A percentile compares a stretch with the other conserved stretches of the same genome.
Conservation (phyloP, 2,329 filamentous ascomycete genomes). For the Sclerotinia borealis region DNA sequence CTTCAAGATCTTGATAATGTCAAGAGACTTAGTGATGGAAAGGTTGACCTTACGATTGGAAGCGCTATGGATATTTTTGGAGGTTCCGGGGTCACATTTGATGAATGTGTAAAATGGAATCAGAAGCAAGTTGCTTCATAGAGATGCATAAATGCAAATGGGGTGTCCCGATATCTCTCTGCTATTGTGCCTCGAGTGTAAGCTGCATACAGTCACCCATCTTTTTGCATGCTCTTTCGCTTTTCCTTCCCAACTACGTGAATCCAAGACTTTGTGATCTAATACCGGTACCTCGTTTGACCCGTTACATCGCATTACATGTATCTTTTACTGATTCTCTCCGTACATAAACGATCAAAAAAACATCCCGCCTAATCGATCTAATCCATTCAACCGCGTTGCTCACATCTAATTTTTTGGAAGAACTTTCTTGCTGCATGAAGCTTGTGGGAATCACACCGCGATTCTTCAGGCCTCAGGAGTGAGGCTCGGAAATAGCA, state of each 20-base stretch:
- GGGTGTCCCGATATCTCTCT: background rate
- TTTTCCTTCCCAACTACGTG: background rate
- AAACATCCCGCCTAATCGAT: background rate
- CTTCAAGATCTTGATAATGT: constrained; percentile 79
- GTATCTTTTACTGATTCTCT: constrained; percentile 1
- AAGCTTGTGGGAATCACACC: constrained; percentile 7
- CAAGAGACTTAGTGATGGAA: constrained; percentile 68
- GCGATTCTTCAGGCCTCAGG: background rate
- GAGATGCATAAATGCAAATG: background rate
- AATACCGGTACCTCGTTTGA: background rate
- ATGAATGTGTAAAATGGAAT: constrained; percentile 90
- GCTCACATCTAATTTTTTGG: background rate
- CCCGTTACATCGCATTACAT: constrained; percentile 2
- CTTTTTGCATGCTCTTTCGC: background rate
- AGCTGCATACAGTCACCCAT: background rate
- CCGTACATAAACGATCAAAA: background rate
- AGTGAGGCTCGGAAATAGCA: background rate
- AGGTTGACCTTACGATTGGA: constrained; percentile 89
- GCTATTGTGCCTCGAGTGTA: background rate
- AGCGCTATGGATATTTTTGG: constrained; percentile 96
- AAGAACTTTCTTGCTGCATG: constrained; percentile 9
- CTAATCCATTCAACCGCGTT: background rate
- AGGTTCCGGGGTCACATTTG: constrained; percentile 76
- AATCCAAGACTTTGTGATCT: background rate
- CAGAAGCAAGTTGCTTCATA: constrained; percentile 35